Evolutionary conservation across 306 rosid genomes (phyloP).

Genomic region (Gillenia trifoliata): DNA sequence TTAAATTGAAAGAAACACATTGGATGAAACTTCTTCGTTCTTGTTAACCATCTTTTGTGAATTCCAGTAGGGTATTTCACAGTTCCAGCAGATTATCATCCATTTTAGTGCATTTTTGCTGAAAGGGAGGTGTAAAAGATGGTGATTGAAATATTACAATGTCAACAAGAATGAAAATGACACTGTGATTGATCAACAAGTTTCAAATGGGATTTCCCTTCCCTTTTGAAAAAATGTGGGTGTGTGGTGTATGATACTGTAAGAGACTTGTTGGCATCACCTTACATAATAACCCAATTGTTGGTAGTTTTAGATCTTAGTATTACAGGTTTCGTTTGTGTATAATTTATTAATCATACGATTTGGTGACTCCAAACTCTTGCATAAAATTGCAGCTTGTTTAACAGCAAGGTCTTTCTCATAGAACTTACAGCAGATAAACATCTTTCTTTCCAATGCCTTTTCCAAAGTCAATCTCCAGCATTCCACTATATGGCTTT

Average conservation of each 20-base stretch:
- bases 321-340: background rate
- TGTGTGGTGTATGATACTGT: background rate
- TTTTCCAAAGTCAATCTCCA: constrained; percentile 86
- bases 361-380: constrained; percentile 5
- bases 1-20: background rate
- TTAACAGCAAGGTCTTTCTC: background rate
- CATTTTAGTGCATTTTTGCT: background rate
- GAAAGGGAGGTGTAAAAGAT: background rate
- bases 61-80: background rate
- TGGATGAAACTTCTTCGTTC: background rate
- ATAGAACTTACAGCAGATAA: constrained; percentile 76
- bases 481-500: constrained; percentile 95
- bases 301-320: background rate
- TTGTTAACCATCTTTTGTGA: background rate
- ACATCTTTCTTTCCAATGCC: constrained; percentile 94
- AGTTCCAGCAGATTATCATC: background rate
- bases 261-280: background rate
- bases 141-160: background rate
- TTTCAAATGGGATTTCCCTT: background rate
- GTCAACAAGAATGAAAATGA: background rate
- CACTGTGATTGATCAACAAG: background rate
- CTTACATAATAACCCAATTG: background rate
- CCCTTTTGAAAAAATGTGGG: background rate
- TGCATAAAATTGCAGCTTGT: constrained; percentile 6
- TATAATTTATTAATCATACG: background rate